Conservation (phyloP, 768 basidiomycete genomes). For the Flagelloscypha sp. region DNA sequence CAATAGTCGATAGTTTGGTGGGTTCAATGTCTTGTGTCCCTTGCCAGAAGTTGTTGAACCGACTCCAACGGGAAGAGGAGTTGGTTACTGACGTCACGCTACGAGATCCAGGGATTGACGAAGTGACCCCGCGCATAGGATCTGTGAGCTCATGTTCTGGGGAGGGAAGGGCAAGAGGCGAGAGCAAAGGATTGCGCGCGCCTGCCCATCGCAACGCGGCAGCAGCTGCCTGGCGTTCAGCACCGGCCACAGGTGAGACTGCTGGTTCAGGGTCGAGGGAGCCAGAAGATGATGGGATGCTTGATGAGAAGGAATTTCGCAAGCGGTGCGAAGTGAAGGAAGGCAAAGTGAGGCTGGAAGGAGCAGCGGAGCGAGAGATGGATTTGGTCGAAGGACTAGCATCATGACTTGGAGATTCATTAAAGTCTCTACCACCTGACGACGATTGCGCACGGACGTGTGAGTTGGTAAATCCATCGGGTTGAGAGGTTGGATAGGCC, state of each 20-base stretch:
- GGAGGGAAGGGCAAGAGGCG: constrained; percentile 80
- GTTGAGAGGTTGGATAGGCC: constrained; percentile 18
- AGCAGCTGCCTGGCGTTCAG: constrained; percentile 58
- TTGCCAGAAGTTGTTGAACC: constrained; percentile 47
- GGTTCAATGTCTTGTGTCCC: constrained; percentile 40
- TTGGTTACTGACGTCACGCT: constrained; percentile 19
- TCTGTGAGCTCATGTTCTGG: constrained; percentile 90
- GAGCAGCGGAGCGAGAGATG: constrained; percentile 1
- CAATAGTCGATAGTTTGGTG: constrained; percentile 21
- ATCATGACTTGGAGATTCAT: too few relatives aligned
- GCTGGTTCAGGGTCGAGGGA: constrained; percentile 11
- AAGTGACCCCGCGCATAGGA: constrained; percentile 71
- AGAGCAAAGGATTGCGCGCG: constrained; percentile 70
- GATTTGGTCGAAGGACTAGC: too few relatives aligned
- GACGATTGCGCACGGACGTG: too few relatives aligned
- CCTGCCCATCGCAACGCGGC: constrained; percentile 86
- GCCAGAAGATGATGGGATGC: constrained; percentile 9
- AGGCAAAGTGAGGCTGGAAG: constrained; percentile 1
- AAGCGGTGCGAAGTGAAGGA: constrained; percentile 21
- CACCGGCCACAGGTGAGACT: constrained; percentile 20
- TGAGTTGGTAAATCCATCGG: constrained; percentile 13
- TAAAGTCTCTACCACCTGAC: too few relatives aligned
- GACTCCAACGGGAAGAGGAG: constrained; percentile 32
- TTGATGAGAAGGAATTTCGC: constrained; percentile 24
- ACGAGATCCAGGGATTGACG: constrained; percentile 59